These are phyloP conservation scores for Fraxinus ornus DNA, from an alignment of 305 asterid genomes.

Conservation along the genomic window DNA sequence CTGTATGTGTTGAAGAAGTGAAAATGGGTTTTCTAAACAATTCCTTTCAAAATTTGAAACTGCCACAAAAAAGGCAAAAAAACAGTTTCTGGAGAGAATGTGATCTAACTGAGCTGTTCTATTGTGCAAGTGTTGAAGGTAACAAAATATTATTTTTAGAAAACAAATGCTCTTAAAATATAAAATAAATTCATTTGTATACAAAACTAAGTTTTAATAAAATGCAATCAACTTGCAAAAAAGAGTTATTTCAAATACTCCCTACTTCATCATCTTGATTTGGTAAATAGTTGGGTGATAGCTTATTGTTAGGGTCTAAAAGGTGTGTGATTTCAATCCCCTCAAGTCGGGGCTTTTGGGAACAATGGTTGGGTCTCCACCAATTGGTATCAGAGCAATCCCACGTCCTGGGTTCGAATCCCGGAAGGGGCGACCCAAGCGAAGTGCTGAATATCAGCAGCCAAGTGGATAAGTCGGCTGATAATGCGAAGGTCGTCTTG, in stretches of 20 bases:
- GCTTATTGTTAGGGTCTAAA: too few relatives aligned
- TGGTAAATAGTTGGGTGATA: background rate
- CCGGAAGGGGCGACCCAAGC: too few relatives aligned
- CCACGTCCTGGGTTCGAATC: too few relatives aligned
- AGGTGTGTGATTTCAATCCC: too few relatives aligned
- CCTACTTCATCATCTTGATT: background rate
- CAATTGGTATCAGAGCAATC: too few relatives aligned
- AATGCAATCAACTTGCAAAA: background rate
- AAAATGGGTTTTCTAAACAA: background rate
- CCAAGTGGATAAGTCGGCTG: too few relatives aligned
- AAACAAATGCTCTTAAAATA: background rate
- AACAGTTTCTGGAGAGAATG: background rate
- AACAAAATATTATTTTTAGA: background rate
- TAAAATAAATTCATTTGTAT: background rate
- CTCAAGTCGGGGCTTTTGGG: too few relatives aligned
- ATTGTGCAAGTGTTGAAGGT: background rate
- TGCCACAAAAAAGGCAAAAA: background rate
- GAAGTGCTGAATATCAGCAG: too few relatives aligned
- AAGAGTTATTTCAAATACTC: background rate
- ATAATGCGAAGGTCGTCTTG: too few relatives aligned
- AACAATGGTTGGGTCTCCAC: too few relatives aligned
- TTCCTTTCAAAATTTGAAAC: background rate
- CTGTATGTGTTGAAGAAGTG: background rate
- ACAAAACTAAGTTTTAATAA: background rate
- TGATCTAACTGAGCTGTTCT: background rate